Percentiles rank a stretch among this genome's conserved stretches.
Evolutionary conservation across 1,284 basidiomycete genomes (phyloP).

Genomic region (Kwoniella shivajii): DNA sequence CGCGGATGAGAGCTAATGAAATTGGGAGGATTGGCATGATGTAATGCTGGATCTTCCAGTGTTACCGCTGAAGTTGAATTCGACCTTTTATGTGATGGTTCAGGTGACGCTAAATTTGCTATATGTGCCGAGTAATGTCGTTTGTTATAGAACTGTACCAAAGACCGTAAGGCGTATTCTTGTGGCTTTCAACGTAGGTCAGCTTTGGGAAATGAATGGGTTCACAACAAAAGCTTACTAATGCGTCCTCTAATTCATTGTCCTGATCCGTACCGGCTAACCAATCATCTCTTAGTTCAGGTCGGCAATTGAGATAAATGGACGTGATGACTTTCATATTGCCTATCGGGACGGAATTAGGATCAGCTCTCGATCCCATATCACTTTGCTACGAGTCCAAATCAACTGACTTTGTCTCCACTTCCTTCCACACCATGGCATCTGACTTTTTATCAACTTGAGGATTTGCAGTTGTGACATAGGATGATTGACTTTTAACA

Average conservation of each 20-base stretch:
- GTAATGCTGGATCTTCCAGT: conserved; percentile 33
- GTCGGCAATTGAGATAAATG: conserved; percentile 95
- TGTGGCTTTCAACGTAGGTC: conserved; percentile 65
- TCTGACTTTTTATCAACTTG: conserved; percentile 98
- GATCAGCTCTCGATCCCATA: background rate
- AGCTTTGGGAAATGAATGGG: background rate
- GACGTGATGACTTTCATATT: conserved; percentile 99
- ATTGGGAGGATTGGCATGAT: conserved; percentile 24
- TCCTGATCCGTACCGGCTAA: conserved; percentile 90
- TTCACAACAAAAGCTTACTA: conserved; percentile 27
- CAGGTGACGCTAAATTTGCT: conserved; percentile 26
- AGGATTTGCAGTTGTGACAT: conserved; percentile 94
- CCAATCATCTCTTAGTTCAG: conserved; percentile 97
- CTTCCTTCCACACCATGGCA: conserved; percentile 96
- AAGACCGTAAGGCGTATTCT: conserved; percentile 90
- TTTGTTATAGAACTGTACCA: conserved; percentile 81
- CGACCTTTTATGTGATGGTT: conserved; percentile 30
- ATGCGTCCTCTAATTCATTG: conserved; percentile 68
- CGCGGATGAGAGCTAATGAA: conserved; percentile 13
- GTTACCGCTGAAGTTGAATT: conserved; percentile 32
- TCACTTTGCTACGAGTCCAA: background rate
- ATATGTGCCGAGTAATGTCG: conserved; percentile 42
- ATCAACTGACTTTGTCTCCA: conserved; percentile 84
- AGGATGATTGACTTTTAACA: conserved; percentile 89
- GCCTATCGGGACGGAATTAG: conserved; percentile 57